Conservation (phyloP, 257 asterid genomes). For the Solanum pinnatisectum region DNA sequence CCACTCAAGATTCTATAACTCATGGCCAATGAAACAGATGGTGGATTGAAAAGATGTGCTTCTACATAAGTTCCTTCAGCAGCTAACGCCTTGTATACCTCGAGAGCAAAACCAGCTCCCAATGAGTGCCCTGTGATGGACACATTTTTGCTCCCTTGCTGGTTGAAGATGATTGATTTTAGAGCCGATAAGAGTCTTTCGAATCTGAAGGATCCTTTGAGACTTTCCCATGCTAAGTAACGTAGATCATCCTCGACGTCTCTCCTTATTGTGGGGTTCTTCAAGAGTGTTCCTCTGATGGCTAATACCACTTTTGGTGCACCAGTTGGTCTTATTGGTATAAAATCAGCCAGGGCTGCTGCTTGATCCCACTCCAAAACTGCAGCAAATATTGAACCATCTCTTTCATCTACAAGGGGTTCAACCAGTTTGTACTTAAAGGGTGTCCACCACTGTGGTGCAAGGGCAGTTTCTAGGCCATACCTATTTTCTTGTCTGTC, state of each 20-base stretch:
- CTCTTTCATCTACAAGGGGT: constrained; percentile 56
- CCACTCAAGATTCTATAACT: constrained; percentile 51
- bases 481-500: constrained; percentile 61
- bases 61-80: constrained; percentile 51
- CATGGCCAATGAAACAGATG: constrained; percentile 64
- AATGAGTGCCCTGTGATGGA: constrained; percentile 64
- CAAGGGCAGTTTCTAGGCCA: constrained; percentile 35
- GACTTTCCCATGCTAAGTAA: constrained; percentile 65
- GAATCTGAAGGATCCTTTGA: constrained; percentile 61
- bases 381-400: constrained; percentile 68
- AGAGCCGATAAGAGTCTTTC: constrained; percentile 24
- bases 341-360: constrained; percentile 56
- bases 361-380: constrained; percentile 70
- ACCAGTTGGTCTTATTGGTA: constrained; percentile 54
- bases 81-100: constrained; percentile 60
- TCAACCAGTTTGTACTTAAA: constrained; percentile 62
- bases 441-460: constrained; percentile 80
- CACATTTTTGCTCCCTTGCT: constrained; percentile 49
- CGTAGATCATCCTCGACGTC: constrained; percentile 69
- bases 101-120: constrained; percentile 82
- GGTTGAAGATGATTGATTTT: constrained; percentile 21
- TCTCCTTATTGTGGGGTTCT: constrained; percentile 57
- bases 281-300: constrained; percentile 61
- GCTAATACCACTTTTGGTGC: constrained; percentile 62
- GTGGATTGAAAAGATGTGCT: constrained; percentile 76